These are phyloP conservation scores for Lunularia cruciata DNA, from an alignment of 225 moss, liverwort and hornwort genomes.

Conservation along the genomic window DNA sequence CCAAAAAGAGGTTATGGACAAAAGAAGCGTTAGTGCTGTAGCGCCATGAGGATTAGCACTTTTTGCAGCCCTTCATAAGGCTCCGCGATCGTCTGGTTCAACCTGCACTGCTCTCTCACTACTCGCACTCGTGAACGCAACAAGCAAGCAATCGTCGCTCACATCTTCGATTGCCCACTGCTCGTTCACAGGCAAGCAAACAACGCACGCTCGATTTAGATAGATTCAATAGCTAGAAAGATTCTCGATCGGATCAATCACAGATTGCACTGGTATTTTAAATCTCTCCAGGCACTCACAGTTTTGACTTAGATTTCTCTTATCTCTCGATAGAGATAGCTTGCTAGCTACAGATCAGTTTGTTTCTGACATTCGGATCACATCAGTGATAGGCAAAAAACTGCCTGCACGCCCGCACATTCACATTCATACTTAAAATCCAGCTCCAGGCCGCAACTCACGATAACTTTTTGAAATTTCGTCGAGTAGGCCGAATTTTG, in stretches of 20 bases:
- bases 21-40: neutral
- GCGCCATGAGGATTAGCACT: neutral
- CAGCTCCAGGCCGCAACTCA: neutral
- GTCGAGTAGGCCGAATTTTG: slow-evolving; percentile 1
- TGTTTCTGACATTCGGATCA: neutral
- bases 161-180: slow-evolving; percentile 9
- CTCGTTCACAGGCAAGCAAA: neutral
- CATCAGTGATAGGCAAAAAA: slow-evolving; percentile 8
- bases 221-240: neutral
- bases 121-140: slow-evolving; percentile 9
- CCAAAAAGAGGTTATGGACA: neutral
- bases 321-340: neutral
- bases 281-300: slow-evolving; percentile 2
- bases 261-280: slow-evolving; percentile 7
- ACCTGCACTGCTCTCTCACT: neutral
- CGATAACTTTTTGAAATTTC: slow-evolving; percentile 9
- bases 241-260: neutral
- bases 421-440: neutral
- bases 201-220: neutral
- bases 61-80: slow-evolving; percentile 12
- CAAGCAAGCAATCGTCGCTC: neutral
- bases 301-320: neutral
- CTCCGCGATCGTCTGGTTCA: slow-evolving; percentile 9
- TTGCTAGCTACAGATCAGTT: neutral
- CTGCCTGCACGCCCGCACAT: neutral